Conservation (phyloP, 2,329 filamentous ascomycete species). For the Talaromyces sp. region DNA sequence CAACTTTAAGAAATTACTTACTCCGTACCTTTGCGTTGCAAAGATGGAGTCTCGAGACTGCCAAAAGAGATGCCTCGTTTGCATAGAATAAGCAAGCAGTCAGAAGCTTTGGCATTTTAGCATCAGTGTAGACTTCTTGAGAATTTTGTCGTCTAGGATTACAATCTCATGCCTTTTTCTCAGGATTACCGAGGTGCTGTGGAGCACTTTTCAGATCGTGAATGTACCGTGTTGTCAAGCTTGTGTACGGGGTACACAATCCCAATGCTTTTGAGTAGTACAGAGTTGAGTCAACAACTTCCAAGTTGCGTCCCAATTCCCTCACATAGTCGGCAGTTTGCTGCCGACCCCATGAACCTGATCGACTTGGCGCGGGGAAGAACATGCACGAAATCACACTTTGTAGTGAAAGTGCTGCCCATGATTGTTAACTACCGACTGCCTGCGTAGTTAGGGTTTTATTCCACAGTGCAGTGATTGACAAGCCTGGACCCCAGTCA, state of each 20-base stretch:
- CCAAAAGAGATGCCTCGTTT: not conserved
- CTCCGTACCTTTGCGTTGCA: not conserved
- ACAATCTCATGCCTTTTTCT: not conserved
- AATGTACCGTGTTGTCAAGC: not conserved
- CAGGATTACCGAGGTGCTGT: not conserved
- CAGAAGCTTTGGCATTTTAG: not conserved
- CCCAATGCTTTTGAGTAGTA: not conserved
- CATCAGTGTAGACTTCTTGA: not conserved
- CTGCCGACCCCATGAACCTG: not conserved
- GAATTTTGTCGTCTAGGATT: no score
- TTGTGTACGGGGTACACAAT: no score
- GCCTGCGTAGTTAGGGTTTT: not conserved
- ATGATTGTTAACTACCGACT: not conserved
- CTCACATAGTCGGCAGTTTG: no score
- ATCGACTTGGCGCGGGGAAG: not conserved
- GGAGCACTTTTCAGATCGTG: not conserved
- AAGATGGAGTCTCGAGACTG: not conserved
- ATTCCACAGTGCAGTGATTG: not conserved
- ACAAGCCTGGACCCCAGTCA: not conserved
- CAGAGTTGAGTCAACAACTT: not conserved
- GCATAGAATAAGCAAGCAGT: not conserved
- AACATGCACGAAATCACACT: not conserved
- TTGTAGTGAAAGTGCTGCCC: not conserved
- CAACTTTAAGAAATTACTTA: not conserved
- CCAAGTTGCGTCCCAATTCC: not conserved